Conservation (phyloP, 2,329 filamentous ascomycete genomes). For the Westerdykella ornata region DNA sequence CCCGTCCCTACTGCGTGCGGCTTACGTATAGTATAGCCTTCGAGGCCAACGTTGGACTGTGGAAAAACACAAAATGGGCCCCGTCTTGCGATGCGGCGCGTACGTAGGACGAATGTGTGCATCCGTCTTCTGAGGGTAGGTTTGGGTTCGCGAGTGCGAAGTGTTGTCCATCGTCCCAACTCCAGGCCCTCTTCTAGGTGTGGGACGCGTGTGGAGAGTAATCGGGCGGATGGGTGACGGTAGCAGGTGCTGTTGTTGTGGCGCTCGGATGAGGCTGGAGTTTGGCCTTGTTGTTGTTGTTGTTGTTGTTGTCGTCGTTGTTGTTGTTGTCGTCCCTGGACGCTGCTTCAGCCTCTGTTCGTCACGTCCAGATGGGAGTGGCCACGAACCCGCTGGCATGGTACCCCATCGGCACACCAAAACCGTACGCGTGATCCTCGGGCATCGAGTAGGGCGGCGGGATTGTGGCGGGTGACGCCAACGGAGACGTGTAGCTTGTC, state of each 20-base stretch:
- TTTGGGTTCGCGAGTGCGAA: too few relatives aligned
- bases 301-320: constrained; percentile 22
- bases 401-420: constrained; percentile 37
- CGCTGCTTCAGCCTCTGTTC: constrained; percentile 36
- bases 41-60: too few relatives aligned
- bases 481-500: constrained; percentile 33
- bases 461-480: constrained; percentile 33
- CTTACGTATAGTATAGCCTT: too few relatives aligned
- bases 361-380: constrained; percentile 39
- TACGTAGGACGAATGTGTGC: too few relatives aligned
- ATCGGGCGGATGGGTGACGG: too few relatives aligned
- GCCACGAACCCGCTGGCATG: constrained; percentile 40
- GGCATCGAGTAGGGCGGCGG: constrained; percentile 30
- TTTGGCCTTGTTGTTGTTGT: constrained; percentile 22
- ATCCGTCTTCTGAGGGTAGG: too few relatives aligned
- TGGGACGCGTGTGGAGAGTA: constrained; percentile 13
- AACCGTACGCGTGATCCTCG: constrained; percentile 39
- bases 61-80: too few relatives aligned
- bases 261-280: constrained; percentile 21
- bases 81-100: too few relatives aligned
- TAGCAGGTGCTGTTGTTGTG: constrained; percentile 3
- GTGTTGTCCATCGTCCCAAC: not conserved
- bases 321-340: constrained; percentile 37
- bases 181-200: constrained; percentile 18
- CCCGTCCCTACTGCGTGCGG: too few relatives aligned